phyloP scores from a whole-genome alignment of 2,329 filamentous ascomycete genomes.

The Trichophaea hybrida region DNA sequence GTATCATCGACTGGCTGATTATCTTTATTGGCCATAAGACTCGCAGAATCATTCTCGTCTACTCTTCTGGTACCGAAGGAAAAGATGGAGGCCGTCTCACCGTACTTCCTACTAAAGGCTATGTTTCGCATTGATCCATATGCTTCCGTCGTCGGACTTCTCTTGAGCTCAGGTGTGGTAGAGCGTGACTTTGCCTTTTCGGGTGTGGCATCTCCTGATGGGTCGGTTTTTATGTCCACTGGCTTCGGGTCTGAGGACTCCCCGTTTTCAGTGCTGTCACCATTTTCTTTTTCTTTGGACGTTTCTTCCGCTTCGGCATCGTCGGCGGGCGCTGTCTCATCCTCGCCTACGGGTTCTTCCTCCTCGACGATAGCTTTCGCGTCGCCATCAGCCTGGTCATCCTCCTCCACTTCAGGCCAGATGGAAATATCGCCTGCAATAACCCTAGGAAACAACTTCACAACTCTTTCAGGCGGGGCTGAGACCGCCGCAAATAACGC shows the following conservation, averaged over 20 bases:
- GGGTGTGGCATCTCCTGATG: slow-evolving; percentile 1
- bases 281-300: not conserved
- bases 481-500: slow-evolving; percentile 84
- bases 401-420: slow-evolving; percentile 32
- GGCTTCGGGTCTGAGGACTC: not conserved
- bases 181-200: not conserved
- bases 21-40: slow-evolving; percentile 14
- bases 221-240: not conserved
- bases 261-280: not conserved
- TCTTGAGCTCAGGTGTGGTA: not conserved
- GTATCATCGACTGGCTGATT: slow-evolving; percentile 15
- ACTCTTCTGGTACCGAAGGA: slow-evolving; percentile 16
- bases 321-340: slow-evolving; percentile 1
- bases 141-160: slow-evolving; percentile 10
- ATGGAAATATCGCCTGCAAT: slow-evolving; percentile 71
- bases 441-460: slow-evolving; percentile 65
- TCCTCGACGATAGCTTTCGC: slow-evolving; percentile 25
- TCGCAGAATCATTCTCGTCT: slow-evolving; percentile 15
- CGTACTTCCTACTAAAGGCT: slow-evolving; percentile 15
- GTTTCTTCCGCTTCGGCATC: not conserved
- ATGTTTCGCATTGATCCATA: slow-evolving; percentile 8
- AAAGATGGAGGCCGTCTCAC: slow-evolving; percentile 21
- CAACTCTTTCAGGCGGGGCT: slow-evolving; percentile 76
- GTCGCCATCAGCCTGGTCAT: slow-evolving; percentile 32
- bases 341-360: slow-evolving; percentile 27